Conservation (phyloP, 208 protist genomes). For the Leishmania gerbilli region DNA sequence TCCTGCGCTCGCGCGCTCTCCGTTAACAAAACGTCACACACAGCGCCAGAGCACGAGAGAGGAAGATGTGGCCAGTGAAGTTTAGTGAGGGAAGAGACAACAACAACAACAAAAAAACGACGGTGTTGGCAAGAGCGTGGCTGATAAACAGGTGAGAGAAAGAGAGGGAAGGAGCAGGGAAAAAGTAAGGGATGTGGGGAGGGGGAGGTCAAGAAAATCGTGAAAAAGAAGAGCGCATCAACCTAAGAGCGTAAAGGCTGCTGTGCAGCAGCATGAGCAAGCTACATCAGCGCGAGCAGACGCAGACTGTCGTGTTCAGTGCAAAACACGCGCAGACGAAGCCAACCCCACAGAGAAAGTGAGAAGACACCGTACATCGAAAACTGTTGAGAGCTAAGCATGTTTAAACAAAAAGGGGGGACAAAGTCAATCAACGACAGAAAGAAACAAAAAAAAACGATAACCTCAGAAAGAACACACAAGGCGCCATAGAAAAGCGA, state of each 20-base stretch:
- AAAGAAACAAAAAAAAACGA: slow-evolving; percentile 1
- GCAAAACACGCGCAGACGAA: not conserved
- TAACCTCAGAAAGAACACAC: not conserved
- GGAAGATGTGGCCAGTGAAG: too few relatives aligned
- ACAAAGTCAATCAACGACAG: not conserved
- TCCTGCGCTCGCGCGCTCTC: not conserved
- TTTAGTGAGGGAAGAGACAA: not conserved
- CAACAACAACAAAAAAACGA: too few relatives aligned
- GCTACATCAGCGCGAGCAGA: not conserved
- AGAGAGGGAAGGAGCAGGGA: not conserved
- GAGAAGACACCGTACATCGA: not conserved
- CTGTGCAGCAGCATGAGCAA: not conserved
- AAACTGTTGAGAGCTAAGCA: not conserved
- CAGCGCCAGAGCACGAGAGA: not conserved
- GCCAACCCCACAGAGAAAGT: not conserved
- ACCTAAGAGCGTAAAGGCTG: not conserved
- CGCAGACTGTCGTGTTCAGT: not conserved
- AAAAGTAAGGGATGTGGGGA: not conserved
- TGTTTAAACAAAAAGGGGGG: not conserved
- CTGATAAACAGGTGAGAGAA: not conserved
- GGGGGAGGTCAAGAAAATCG: not conserved
- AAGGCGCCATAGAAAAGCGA: not conserved
- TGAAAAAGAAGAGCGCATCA: not conserved
- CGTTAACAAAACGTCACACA: not conserved
- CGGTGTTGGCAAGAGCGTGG: not conserved